phyloP scores from a whole-genome alignment of 495 filamentous ascomycete genomes.

The Peziza echinospora region DNA sequence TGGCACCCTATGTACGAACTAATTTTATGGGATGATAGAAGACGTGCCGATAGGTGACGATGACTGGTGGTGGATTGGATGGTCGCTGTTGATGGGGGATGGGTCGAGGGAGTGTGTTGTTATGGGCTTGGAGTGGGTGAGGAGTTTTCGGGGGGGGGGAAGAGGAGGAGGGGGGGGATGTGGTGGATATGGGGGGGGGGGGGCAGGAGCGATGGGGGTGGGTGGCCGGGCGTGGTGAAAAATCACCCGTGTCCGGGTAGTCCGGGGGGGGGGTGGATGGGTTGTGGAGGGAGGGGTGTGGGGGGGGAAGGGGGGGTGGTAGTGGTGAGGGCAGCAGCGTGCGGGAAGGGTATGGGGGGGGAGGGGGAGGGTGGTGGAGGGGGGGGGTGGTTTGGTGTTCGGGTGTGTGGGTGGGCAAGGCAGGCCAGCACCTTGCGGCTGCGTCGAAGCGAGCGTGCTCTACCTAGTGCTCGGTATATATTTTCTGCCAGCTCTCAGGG shows the following conservation, averaged over 20 bases:
- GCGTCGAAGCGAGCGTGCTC: no score
- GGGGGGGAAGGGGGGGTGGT: conserved; percentile 1
- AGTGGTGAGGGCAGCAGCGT: conserved; percentile 2
- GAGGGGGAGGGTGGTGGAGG: no score
- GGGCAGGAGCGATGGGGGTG: conserved; percentile 1
- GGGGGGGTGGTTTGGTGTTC: no score
- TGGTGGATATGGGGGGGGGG: conserved; percentile 6
- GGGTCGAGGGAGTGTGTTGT: conserved; percentile 10
- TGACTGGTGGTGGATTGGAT: conserved; percentile 21
- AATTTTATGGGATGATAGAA: no score
- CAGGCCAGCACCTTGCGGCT: no score
- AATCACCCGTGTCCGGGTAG: neutral
- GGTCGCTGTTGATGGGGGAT: conserved; percentile 12
- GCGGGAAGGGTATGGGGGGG: conserved; percentile 7
- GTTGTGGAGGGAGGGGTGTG: conserved; percentile 1
- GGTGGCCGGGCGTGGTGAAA: neutral
- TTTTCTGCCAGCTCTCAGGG: no score
- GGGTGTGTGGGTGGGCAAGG: no score
- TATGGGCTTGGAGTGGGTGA: no score
- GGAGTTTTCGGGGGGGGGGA: neutral
- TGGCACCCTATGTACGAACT: no score
- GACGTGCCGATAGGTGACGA: conserved; percentile 20
- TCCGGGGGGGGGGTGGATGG: neutral
- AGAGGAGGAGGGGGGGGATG: conserved; percentile 12
- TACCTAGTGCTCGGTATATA: no score